Base-by-base conservation (phyloP, 2,329 filamentous ascomycete species). In the Colletotrichum phormii region DNA sequence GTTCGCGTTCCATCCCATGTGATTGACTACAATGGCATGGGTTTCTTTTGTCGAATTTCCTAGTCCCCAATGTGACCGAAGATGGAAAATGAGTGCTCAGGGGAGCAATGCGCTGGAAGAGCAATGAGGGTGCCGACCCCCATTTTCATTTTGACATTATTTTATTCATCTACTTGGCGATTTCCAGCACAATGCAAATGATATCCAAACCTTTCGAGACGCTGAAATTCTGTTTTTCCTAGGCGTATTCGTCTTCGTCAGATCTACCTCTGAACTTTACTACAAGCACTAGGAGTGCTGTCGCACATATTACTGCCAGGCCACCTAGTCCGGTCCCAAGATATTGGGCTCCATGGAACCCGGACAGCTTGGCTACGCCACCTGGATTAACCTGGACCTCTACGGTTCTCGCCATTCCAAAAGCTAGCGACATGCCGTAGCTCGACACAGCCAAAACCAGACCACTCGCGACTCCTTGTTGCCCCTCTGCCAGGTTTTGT, bases 401-500 rank as follows among this genome's bases (percentile, higher is more conserved):
- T 2, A 92, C 87, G 0, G 89, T 92, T 0, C 90, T 91, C 0
- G 91, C 91, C 57, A 94, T 87, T 0, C 91, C 92, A 0, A 94
- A 82, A 0, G 89, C 90, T 4, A 93, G 79, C 1, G 89, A 90
- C 37, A 93, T 92, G 72, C 87, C 88, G 77, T 93, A 94, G 78
- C 93, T 93, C 72, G 93, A 88, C 9, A 91, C 83, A 0, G 90
- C 92, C 66, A 87, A 89, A 26, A 92, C 88, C 8, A 93, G 77
- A n/a, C 86, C 88, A 13, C 83, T 84, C 1, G 81, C 84, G 8
- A 86, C 82, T 4, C 85, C 84, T 75, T 86, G 83, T 64, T 88
- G 81, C 31, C 84, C 79, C 62, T 81, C 83, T 12, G 82, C 77
- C 0, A 88, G 82, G 1, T 81, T 81, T 74, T 92, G 87, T 35